Percentiles rank a stretch among this genome's conserved stretches.
Evolutionary conservation across 1,284 basidiomycete species (phyloP).

Genomic region (Xerocomus tenax): DNA sequence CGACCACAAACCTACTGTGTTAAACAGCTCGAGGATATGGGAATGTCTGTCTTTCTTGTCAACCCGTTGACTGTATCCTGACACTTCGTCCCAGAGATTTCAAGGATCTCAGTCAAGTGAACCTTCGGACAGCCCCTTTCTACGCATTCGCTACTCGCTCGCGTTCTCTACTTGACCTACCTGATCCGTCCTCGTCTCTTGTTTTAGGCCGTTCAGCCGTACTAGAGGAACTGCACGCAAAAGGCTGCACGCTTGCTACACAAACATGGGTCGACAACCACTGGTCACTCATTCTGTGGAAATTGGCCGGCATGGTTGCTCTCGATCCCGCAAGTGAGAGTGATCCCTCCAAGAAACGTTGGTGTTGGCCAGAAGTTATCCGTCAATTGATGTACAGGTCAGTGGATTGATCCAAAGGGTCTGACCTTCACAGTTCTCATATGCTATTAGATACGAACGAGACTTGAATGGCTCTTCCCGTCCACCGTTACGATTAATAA

Average conservation of each 20-base stretch:
- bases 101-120: conserved; percentile 51
- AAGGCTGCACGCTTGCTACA: conserved; percentile 55
- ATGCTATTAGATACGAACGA: conserved; percentile 69
- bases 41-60: conserved; percentile 42
- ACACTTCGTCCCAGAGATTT: conserved; percentile 37
- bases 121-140: conserved; percentile 48
- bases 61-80: conserved; percentile 1
- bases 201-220: conserved; percentile 48
- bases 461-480: conserved; percentile 75
- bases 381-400: conserved; percentile 82
- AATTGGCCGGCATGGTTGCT: conserved; percentile 74
- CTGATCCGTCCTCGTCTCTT: conserved; percentile 17
- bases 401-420: conserved; percentile 15
- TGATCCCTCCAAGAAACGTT: conserved; percentile 44
- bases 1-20: conserved; percentile 48
- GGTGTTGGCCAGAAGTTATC: conserved; percentile 75
- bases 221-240: conserved; percentile 42
- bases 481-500: conserved; percentile 71
- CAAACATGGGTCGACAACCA: conserved; percentile 86
- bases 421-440: conserved; percentile 3
- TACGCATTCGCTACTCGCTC: conserved; percentile 53
- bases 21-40: conserved; percentile 47
- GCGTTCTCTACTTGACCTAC: conserved; percentile 16
- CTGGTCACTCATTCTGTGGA: conserved; percentile 89
- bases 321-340: conserved; percentile 59